phyloP scores from a whole-genome alignment of 768 basidiomycete species.

The Rhodocollybia butyracea region DNA sequence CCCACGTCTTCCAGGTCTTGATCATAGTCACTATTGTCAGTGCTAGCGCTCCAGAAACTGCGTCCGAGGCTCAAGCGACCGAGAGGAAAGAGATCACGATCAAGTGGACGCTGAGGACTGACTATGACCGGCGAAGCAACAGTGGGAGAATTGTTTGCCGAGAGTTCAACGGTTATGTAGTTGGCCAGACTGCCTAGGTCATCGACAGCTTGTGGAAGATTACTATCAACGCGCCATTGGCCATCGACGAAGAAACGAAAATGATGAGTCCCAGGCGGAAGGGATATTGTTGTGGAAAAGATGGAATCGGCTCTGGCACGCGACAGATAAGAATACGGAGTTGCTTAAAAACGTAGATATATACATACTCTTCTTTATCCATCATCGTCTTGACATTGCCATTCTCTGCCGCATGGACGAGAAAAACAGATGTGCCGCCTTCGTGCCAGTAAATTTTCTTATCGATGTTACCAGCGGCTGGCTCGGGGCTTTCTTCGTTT shows the following conservation, averaged over 20 bases:
- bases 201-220: conserved; percentile 83
- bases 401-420: conserved; percentile 71
- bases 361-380: conserved; percentile 64
- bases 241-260: conserved; percentile 95
- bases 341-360: conserved; percentile 23
- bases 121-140: background rate
- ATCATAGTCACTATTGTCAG: conserved; percentile 1
- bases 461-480: background rate
- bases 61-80: conserved; percentile 1
- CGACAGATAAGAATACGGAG: conserved; percentile 2
- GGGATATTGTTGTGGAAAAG: conserved; percentile 37
- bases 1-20: conserved; percentile 5
- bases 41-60: conserved; percentile 6
- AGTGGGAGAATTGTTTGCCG: background rate
- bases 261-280: conserved; percentile 90
- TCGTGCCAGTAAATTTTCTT: conserved; percentile 61
- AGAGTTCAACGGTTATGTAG: conserved; percentile 52
- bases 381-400: conserved; percentile 70
- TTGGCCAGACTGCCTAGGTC: conserved; percentile 94
- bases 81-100: background rate
- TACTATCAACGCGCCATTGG: conserved; percentile 74
- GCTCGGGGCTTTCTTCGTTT: background rate
- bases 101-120: background rate
- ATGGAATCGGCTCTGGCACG: background rate
- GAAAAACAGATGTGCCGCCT: conserved; percentile 56